A percentile compares a stretch with the other conserved stretches of the same genome.
These are phyloP conservation scores for Malus hybrid DNA, from an alignment of 331 rosid genomes.

Conservation along the genomic window DNA sequence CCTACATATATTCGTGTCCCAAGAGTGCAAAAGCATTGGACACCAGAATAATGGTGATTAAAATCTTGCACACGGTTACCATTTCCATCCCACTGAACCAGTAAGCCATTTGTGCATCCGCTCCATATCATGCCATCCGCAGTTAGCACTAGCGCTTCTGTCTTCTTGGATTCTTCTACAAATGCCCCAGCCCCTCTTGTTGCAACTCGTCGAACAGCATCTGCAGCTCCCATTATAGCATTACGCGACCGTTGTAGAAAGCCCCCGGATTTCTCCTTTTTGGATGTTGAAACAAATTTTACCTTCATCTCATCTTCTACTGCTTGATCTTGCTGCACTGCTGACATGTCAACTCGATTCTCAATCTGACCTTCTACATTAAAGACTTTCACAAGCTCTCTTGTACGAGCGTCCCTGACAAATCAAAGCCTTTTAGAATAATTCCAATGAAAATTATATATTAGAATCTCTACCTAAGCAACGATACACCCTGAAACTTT, in stretches of 20 bases:
- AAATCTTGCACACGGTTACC: conserved; percentile 83
- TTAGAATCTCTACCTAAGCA: background rate
- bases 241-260: conserved; percentile 89
- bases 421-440: background rate
- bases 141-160: conserved; percentile 63
- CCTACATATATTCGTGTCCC: conserved; percentile 77
- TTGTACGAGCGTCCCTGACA: conserved; percentile 86
- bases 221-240: conserved; percentile 97
- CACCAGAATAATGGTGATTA: conserved; percentile 62
- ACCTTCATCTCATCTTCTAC: conserved; percentile 79
- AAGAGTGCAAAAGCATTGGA: conserved; percentile 75
- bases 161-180: conserved; percentile 73
- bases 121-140: conserved; percentile 91
- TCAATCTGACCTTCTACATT: conserved; percentile 88
- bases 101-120: conserved; percentile 87
- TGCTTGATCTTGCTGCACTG: conserved; percentile 71
- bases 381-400: conserved; percentile 86
- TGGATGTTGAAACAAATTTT: conserved; percentile 61
- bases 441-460: background rate
- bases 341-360: conserved; percentile 73
- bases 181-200: conserved; percentile 93
- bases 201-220: conserved; percentile 95
- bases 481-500: too few relatives aligned
- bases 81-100: conserved; percentile 87
- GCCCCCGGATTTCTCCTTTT: conserved; percentile 87